Conservation (phyloP, 73 alveolate genomes). For the Blepharisma stoltei region DNA sequence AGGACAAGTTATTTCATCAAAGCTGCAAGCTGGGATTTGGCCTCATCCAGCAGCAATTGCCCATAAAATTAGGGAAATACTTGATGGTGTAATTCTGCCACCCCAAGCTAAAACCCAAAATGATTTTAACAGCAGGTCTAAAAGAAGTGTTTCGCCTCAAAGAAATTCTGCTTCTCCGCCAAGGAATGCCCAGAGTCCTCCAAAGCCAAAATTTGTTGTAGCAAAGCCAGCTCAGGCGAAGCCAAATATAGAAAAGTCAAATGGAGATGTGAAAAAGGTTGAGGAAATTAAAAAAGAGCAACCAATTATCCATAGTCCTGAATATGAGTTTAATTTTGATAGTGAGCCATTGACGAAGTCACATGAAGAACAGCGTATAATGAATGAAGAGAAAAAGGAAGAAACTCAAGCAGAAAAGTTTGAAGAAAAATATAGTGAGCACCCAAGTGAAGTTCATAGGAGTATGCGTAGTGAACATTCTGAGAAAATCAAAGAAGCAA, state of each 20-base stretch:
- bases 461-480: no score
- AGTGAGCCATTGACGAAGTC: background rate
- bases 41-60: constrained; percentile 42
- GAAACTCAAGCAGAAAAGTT: background rate
- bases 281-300: background rate
- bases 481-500: background rate
- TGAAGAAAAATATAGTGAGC: no score
- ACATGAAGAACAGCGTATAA: background rate
- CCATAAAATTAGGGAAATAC: constrained; percentile 6
- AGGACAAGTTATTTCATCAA: constrained; percentile 37
- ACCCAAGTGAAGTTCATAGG: no score
- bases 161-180: background rate
- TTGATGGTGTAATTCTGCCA: background rate
- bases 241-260: background rate
- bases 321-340: background rate
- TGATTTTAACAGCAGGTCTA: background rate
- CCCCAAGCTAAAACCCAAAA: background rate
- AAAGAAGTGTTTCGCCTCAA: background rate
- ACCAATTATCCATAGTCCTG: background rate
- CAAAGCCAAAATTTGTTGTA: background rate
- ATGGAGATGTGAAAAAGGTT: background rate
- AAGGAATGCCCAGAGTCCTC: background rate
- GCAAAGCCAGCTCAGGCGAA: background rate
- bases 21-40: constrained; percentile 45
- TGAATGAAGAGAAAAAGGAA: background rate